These are phyloP conservation scores for Fistulifera pelliculosa DNA, from an alignment of 108 stramenopile genomes.

Conservation along the genomic window DNA sequence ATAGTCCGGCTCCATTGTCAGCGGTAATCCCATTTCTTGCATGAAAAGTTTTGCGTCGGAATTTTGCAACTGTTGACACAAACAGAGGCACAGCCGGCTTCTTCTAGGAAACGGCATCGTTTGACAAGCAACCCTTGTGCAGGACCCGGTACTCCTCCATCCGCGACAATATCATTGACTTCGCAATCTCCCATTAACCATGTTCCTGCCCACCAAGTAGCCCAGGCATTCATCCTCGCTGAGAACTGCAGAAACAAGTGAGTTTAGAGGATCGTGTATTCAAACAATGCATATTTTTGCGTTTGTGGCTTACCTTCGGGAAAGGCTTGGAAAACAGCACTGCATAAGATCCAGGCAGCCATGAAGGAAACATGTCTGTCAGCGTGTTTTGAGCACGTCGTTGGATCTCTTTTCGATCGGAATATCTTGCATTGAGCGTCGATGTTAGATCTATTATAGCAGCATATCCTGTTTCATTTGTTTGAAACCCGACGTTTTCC, in stretches of 20 bases:
- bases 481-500: constrained; percentile 20
- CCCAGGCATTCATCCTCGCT: constrained; percentile 84
- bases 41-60: constrained; percentile 86
- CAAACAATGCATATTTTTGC: constrained; percentile 1
- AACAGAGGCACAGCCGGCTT: constrained; percentile 78
- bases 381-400: constrained; percentile 40
- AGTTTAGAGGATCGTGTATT: neutral
- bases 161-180: constrained; percentile 64
- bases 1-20: constrained; percentile 86
- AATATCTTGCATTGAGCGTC: constrained; percentile 52
- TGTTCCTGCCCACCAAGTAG: constrained; percentile 70
- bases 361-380: constrained; percentile 51
- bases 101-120: constrained; percentile 90
- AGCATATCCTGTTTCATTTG: constrained; percentile 16
- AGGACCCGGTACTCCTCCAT: constrained; percentile 26
- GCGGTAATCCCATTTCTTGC: constrained; percentile 75
- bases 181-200: constrained; percentile 91
- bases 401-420: constrained; percentile 30
- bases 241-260: constrained; percentile 33
- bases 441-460: constrained; percentile 62
- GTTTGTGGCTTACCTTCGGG: constrained; percentile 21
- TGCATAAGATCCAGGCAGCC: constrained; percentile 41
- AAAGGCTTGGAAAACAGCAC: constrained; percentile 62
- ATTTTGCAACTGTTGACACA: constrained; percentile 94
- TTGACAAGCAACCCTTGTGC: constrained; percentile 78